A percentile compares a stretch with the other conserved stretches of the same genome.
Conservation (phyloP, 805 yeast genomes). For the Candida awuae region DNA sequence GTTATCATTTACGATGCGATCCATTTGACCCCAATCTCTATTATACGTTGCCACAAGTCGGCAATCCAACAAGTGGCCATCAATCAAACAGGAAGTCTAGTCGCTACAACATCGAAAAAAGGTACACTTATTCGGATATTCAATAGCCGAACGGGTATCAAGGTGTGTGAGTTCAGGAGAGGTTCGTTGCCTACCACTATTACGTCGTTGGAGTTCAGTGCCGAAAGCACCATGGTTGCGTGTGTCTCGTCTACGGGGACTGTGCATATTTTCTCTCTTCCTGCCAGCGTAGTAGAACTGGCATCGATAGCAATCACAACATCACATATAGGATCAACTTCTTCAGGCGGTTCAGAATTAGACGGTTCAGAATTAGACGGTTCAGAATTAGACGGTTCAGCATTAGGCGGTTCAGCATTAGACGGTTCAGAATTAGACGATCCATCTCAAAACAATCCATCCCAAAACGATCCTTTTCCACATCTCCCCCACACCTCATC, state of each 20-base stretch:
- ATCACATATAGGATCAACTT: too few relatives aligned
- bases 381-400: too few relatives aligned
- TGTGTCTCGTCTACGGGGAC: slow-evolving; percentile 88
- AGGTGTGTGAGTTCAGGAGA: slow-evolving; percentile 66
- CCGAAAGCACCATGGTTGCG: slow-evolving; percentile 60
- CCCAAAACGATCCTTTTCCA: slow-evolving; percentile 38
- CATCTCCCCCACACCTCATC: background rate
- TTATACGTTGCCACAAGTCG: slow-evolving; percentile 80
- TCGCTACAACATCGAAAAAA: slow-evolving; percentile 84
- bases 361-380: too few relatives aligned
- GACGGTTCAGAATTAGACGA: too few relatives aligned
- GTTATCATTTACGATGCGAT: slow-evolving; percentile 75
- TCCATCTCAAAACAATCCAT: slow-evolving; percentile 39
- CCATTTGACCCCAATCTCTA: slow-evolving; percentile 66
- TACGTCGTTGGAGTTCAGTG: slow-evolving; percentile 66
- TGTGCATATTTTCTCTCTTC: slow-evolving; percentile 64
- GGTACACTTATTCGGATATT: slow-evolving; percentile 89
- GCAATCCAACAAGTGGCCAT: slow-evolving; percentile 61
- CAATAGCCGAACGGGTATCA: slow-evolving; percentile 53
- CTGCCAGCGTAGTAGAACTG: slow-evolving; percentile 2
- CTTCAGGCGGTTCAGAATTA: too few relatives aligned
- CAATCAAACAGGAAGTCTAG: slow-evolving; percentile 65
- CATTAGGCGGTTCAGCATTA: too few relatives aligned
- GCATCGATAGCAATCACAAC: too few relatives aligned
- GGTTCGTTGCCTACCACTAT: slow-evolving; percentile 83